Evolutionary conservation across 129 eudicot genomes (phyloP).

Genomic region (Tanacetum coccineum): DNA sequence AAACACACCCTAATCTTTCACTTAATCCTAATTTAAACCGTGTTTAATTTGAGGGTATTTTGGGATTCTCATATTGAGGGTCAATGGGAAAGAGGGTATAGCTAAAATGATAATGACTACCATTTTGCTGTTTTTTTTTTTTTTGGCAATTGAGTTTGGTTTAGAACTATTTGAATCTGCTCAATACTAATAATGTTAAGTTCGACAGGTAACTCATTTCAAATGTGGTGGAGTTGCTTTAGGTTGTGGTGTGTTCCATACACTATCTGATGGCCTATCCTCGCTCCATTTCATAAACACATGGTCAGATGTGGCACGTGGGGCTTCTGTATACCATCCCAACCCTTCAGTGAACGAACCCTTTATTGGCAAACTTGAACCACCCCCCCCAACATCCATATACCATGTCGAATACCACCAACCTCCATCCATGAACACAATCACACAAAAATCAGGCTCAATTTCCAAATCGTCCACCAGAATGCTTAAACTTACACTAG

Average conservation of each 20-base stretch:
- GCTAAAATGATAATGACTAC: too few relatives aligned
- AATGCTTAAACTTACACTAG: conserved; percentile 49
- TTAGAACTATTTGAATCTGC: too few relatives aligned
- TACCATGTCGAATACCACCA: conserved; percentile 51
- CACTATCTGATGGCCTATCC: conserved; percentile 45
- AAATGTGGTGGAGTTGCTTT: conserved; percentile 59
- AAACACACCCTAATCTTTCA: neutral
- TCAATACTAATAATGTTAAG: neutral
- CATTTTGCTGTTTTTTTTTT: neutral
- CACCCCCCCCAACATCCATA: conserved; percentile 48
- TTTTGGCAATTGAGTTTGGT: neutral
- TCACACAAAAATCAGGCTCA: neutral
- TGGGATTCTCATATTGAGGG: neutral
- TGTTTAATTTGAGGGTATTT: neutral
- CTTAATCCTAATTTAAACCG: neutral
- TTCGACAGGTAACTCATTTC: conserved; percentile 46
- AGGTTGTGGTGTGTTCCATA: conserved; percentile 46
- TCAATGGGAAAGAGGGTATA: neutral
- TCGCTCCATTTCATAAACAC: conserved; percentile 56
- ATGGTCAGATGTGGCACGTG: conserved; percentile 62
- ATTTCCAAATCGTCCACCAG: conserved; percentile 36
- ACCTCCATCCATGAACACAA: conserved; percentile 40
- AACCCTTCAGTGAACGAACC: conserved; percentile 69
- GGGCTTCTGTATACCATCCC: conserved; percentile 45
- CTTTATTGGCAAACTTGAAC: conserved; percentile 51